Percentiles rank a stretch among this genome's conserved stretches.
Conservation (phyloP, 1,284 basidiomycete species). For the Apiotrichum mycotoxinovorans region DNA sequence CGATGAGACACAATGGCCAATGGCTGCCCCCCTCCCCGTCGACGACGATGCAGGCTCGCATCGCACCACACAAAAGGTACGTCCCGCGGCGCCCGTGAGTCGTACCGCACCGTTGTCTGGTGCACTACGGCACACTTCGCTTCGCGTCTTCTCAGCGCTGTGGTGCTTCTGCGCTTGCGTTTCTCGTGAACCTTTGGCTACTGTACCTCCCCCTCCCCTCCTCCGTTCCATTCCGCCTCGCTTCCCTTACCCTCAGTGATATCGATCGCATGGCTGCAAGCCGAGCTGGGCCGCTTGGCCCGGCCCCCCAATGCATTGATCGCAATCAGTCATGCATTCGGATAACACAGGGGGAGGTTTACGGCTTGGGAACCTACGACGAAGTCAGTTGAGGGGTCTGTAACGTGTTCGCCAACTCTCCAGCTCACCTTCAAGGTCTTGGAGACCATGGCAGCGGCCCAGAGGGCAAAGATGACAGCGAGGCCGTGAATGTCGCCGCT, state of each 20-base stretch:
- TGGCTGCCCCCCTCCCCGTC: no score
- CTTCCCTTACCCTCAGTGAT: not conserved
- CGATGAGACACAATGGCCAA: no score
- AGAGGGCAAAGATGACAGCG: constrained; percentile 67
- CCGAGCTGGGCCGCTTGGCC: not conserved
- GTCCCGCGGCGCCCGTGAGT: no score
- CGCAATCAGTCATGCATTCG: constrained; percentile 1
- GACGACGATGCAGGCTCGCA: no score
- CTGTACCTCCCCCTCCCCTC: not conserved
- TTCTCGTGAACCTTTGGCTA: no score
- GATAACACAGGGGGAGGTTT: not conserved
- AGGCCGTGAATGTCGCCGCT: constrained; percentile 75
- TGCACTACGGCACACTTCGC: no score
- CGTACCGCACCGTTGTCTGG: no score
- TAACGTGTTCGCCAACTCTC: not conserved
- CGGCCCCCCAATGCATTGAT: not conserved
- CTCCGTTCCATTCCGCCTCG: not conserved
- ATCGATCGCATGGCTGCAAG: not conserved
- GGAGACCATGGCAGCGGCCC: constrained; percentile 93
- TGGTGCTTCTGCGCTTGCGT: no score
- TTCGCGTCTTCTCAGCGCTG: no score
- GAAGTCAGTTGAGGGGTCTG: not conserved
- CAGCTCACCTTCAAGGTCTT: constrained; percentile 72
- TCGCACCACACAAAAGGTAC: no score
- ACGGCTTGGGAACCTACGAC: constrained; percentile 2